phyloP scores from a whole-genome alignment of 1,139 yeast species.

The Pichia sp. region DNA sequence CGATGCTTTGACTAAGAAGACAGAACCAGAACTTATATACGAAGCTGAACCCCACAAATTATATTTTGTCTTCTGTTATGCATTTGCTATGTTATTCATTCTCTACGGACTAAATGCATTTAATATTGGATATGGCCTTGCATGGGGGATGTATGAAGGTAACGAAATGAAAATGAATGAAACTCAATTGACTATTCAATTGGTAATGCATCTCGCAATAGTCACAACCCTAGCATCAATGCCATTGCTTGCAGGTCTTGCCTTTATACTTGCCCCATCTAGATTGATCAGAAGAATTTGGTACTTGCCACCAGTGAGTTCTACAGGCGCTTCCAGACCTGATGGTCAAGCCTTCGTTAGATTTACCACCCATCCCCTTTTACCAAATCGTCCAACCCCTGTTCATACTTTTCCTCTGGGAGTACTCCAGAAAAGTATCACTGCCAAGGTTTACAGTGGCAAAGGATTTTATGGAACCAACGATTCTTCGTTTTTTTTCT shows the following conservation, averaged over 20 bases:
- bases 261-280: slow-evolving; percentile 54
- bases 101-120: slow-evolving; percentile 62
- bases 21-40: slow-evolving; percentile 69
- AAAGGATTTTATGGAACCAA: slow-evolving; percentile 84
- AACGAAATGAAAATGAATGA: slow-evolving; percentile 45
- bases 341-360: slow-evolving; percentile 40
- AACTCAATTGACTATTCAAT: slow-evolving; percentile 26
- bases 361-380: slow-evolving; percentile 67
- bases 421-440: slow-evolving; percentile 51
- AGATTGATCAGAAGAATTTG: slow-evolving; percentile 71
- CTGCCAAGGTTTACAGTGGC: slow-evolving; percentile 75
- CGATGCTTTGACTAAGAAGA: slow-evolving; percentile 51
- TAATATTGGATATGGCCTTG: slow-evolving; percentile 52
- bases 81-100: slow-evolving; percentile 63
- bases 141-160: slow-evolving; percentile 54
- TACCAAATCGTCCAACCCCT: slow-evolving; percentile 78
- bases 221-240: slow-evolving; percentile 43
- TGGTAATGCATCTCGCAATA: slow-evolving; percentile 33
- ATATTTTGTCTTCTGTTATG: slow-evolving; percentile 66
- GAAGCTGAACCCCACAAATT: slow-evolving; percentile 81
- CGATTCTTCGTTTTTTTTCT: slow-evolving; percentile 70
- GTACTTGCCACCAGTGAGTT: slow-evolving; percentile 50
- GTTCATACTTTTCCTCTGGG: slow-evolving; percentile 63
- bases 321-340: slow-evolving; percentile 32
- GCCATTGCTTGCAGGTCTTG: slow-evolving; percentile 39